Percentiles rank a stretch among this genome's conserved stretches.
Evolutionary conservation across 192 early-diverging fungal genomes (phyloP).

Genomic region (Endogone sp.): DNA sequence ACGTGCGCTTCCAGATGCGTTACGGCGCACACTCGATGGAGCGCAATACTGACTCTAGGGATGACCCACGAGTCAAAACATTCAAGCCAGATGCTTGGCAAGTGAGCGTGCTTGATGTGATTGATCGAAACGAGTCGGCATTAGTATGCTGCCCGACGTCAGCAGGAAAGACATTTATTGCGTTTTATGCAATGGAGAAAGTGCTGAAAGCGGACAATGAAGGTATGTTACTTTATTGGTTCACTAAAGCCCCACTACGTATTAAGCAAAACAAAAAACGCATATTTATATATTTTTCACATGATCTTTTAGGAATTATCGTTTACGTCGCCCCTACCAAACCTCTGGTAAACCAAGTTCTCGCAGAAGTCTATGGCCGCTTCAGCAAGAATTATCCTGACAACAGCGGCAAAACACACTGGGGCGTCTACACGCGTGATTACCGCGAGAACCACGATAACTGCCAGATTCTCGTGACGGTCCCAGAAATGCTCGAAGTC

Average conservation of each 20-base stretch:
- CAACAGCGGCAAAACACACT: constrained; percentile 11
- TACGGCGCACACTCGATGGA: constrained; percentile 30
- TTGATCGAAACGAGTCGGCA: constrained; percentile 35
- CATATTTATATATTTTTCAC: no score
- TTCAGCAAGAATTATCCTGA: constrained; percentile 30
- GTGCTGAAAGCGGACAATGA: constrained; percentile 32
- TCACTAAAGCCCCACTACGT: neutral
- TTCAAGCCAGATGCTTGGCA: constrained; percentile 43
- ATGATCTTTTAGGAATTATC: constrained; percentile 12
- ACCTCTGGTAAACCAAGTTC: constrained; percentile 41
- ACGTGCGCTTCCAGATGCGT: constrained; percentile 26
- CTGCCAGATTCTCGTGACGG: constrained; percentile 39
- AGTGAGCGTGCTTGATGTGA: constrained; percentile 28
- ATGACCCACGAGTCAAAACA: constrained; percentile 23
- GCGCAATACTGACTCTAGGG: constrained; percentile 19
- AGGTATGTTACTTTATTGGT: constrained; percentile 20
- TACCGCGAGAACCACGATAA: constrained; percentile 20
- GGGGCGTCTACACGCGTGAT: constrained; percentile 37
- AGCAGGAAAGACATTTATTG: constrained; percentile 42
- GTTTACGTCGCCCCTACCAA: constrained; percentile 47
- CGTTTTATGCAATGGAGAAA: constrained; percentile 47
- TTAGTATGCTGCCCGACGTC: constrained; percentile 40
- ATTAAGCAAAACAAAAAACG: neutral
- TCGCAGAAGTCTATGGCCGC: constrained; percentile 39
- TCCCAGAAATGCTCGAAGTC: constrained; percentile 33